A percentile compares a stretch with the other conserved stretches of the same genome.
Evolutionary conservation across 2,329 filamentous ascomycete species (phyloP).

Genomic region (Cytospora piceae): DNA sequence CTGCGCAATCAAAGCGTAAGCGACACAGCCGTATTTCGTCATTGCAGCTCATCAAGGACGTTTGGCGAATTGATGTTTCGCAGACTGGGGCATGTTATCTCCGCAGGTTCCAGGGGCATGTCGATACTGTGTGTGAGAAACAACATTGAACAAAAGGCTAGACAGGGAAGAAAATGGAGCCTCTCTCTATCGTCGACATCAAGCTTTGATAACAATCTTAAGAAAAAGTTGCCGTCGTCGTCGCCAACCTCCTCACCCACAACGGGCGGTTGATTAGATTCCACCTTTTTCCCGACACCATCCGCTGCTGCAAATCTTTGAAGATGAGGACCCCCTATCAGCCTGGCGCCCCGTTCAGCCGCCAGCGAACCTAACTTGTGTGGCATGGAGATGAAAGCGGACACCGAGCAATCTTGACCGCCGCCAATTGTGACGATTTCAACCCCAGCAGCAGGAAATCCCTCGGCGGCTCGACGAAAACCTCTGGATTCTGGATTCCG

Average conservation of each 20-base stretch:
- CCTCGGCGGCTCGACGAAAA: constrained; percentile 7
- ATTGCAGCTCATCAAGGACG: neutral
- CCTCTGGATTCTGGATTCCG: neutral
- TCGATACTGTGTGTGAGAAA: neutral
- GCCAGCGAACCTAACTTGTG: constrained; percentile 18
- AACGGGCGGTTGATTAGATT: neutral
- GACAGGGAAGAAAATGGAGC: neutral
- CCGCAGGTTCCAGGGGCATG: neutral
- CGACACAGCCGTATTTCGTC: neutral
- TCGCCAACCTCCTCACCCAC: neutral
- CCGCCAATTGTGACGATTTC: constrained; percentile 23
- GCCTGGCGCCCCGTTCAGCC: constrained; percentile 23
- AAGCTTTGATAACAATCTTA: neutral
- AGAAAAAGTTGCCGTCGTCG: neutral
- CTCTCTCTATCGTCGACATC: neutral
- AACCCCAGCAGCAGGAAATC: constrained; percentile 6
- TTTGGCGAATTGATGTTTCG: neutral
- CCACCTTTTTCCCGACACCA: neutral
- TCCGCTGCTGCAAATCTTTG: neutral
- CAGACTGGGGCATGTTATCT: neutral
- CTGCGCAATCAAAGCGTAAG: neutral
- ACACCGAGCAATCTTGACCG: constrained; percentile 25
- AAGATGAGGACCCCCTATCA: constrained; percentile 8
- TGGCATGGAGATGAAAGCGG: constrained; percentile 31
- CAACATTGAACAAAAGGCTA: neutral